A percentile compares a stretch with the other conserved stretches of the same genome.
Conservation (phyloP, 495 filamentous ascomycete species). For the Hypoxylon subgilvum region DNA sequence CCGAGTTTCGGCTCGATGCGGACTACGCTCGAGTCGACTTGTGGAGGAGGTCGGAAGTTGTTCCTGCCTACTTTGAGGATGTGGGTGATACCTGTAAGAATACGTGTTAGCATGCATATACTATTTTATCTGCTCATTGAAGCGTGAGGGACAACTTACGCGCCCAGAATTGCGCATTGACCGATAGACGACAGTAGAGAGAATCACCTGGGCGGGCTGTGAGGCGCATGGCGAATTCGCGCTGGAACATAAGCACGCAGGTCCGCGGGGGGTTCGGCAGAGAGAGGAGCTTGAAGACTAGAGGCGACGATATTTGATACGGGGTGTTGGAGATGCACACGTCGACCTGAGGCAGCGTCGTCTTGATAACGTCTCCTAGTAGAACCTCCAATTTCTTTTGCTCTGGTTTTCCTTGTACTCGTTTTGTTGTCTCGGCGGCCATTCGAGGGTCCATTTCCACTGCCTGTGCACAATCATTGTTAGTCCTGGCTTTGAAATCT, state of each 20-base stretch:
- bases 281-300: constrained; percentile 89
- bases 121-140: not conserved
- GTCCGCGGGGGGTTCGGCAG: constrained; percentile 71
- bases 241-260: constrained; percentile 85
- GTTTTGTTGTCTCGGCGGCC: constrained; percentile 95
- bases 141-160: constrained; percentile 38
- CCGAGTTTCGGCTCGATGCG: constrained; percentile 77
- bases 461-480: constrained; percentile 6
- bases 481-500: too few species aligned
- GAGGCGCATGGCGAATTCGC: constrained; percentile 48
- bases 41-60: constrained; percentile 83
- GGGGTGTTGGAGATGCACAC: constrained; percentile 83
- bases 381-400: constrained; percentile 82
- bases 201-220: constrained; percentile 77
- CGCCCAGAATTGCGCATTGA: constrained; percentile 91
- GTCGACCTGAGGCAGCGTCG: constrained; percentile 36
- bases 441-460: constrained; percentile 95
- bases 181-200: constrained; percentile 83
- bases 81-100: constrained; percentile 19
- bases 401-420: constrained; percentile 83
- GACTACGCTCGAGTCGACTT: constrained; percentile 72
- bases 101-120: not conserved
- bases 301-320: constrained; percentile 88
- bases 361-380: constrained; percentile 92
- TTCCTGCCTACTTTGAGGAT: constrained; percentile 80